phyloP scores from a whole-genome alignment of 495 filamentous ascomycete genomes.

The Aspergillus nidulans region DNA sequence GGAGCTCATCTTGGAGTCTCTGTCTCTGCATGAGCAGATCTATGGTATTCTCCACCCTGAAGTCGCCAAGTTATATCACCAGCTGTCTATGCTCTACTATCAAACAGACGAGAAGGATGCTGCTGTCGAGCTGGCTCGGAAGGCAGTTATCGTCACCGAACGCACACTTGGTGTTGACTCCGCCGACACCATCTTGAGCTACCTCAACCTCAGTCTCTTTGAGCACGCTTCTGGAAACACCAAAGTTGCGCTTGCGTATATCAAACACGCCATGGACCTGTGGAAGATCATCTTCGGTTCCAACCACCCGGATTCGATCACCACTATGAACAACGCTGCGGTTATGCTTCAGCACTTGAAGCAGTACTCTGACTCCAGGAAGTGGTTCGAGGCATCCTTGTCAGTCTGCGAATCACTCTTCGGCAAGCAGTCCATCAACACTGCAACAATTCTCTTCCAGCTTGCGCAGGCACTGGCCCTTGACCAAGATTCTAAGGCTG shows the following conservation, averaged over 20 bases:
- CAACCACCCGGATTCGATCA: constrained; percentile 95
- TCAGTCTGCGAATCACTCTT: constrained; percentile 81
- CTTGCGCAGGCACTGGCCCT: constrained; percentile 90
- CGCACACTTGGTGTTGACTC: constrained; percentile 92
- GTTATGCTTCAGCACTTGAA: constrained; percentile 96
- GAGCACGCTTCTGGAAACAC: constrained; percentile 89
- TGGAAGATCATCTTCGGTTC: constrained; percentile 96
- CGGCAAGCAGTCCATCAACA: constrained; percentile 81
- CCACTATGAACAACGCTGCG: constrained; percentile 96
- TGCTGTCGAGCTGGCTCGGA: constrained; percentile 90
- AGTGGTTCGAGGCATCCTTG: constrained; percentile 95
- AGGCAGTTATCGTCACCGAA: constrained; percentile 94
- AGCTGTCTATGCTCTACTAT: constrained; percentile 91
- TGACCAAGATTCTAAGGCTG: constrained; percentile 84
- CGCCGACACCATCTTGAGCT: constrained; percentile 85
- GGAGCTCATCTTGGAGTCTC: constrained; percentile 88
- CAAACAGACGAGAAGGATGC: constrained; percentile 92
- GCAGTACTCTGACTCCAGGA: constrained; percentile 83
- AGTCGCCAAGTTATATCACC: constrained; percentile 91
- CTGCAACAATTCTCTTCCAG: constrained; percentile 96
- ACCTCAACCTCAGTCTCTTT: constrained; percentile 94
- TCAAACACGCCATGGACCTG: constrained; percentile 87
- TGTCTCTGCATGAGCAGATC: constrained; percentile 97
- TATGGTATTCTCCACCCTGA: constrained; percentile 97
- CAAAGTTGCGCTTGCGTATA: constrained; percentile 72